Evolutionary conservation across 2,329 filamentous ascomycete genomes (phyloP).

Genomic region (Aspergillus quadrilineatus): DNA sequence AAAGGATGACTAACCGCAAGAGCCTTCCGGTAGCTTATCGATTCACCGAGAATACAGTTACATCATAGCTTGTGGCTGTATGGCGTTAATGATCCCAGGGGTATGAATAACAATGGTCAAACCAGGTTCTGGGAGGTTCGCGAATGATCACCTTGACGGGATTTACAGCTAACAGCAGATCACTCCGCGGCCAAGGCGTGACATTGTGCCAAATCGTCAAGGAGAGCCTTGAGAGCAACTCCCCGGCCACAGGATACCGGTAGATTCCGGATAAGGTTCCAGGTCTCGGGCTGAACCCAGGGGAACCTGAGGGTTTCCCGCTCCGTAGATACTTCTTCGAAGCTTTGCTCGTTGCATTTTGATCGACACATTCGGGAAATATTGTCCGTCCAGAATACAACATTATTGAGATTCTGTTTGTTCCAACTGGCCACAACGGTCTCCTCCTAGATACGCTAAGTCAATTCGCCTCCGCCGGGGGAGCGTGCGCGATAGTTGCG

Average conservation of each 20-base stretch:
- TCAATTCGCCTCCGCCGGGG: slow-evolving; percentile 19
- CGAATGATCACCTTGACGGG: slow-evolving; percentile 2
- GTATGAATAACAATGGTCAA: slow-evolving; percentile 15
- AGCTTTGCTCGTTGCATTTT: slow-evolving; percentile 8
- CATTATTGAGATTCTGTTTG: slow-evolving; percentile 23
- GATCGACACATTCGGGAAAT: slow-evolving; percentile 13
- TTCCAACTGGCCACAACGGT: slow-evolving; percentile 20
- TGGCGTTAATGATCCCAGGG: not conserved
- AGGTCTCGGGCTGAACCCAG: slow-evolving; percentile 9
- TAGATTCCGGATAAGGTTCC: not conserved
- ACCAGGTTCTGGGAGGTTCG: slow-evolving; percentile 15
- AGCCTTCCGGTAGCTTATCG: not conserved
- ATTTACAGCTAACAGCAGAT: slow-evolving; percentile 13
- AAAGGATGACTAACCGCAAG: not conserved
- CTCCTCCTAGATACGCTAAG: slow-evolving; percentile 21
- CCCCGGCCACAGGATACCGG: not conserved
- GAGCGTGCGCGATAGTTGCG: slow-evolving; percentile 19
- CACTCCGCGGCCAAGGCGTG: slow-evolving; percentile 20
- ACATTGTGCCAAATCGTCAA: slow-evolving; percentile 16
- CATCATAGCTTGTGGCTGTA: not conserved
- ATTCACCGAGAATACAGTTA: not conserved
- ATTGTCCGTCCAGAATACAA: slow-evolving; percentile 17
- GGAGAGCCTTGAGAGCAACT: not conserved
- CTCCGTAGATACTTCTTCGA: not conserved
- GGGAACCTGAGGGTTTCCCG: slow-evolving; percentile 1